Evolutionary conservation across 2,329 filamentous ascomycete genomes (phyloP).

Genomic region (Hypoxylon sp.): DNA sequence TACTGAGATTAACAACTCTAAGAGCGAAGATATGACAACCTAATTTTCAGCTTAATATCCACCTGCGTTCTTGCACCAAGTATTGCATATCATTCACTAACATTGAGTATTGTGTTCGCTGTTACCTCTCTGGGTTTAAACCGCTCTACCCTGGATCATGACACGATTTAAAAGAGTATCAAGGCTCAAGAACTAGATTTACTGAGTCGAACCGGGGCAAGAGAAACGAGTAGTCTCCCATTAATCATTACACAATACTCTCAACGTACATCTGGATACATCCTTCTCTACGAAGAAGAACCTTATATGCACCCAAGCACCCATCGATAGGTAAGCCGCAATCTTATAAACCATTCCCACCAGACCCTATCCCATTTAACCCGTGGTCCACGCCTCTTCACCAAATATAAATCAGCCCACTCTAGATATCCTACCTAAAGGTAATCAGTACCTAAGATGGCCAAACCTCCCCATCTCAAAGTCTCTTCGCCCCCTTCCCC

Average conservation of each 20-base stretch:
- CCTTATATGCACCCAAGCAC: background rate
- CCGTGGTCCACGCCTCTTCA: background rate
- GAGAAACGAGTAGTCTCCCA: background rate
- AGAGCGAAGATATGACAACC: too few species aligned
- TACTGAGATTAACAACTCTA: too few species aligned
- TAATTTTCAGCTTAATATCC: too few species aligned
- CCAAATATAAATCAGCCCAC: background rate
- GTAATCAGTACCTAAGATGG: too few species aligned
- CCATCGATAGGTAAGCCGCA: background rate
- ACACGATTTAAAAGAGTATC: background rate
- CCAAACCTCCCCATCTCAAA: background rate
- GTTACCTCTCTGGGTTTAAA: too few species aligned
- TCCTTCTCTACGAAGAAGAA: background rate
- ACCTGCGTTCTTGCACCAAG: too few species aligned
- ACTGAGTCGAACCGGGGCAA: background rate
- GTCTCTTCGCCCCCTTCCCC: conserved; percentile 16
- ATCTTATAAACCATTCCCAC: background rate
- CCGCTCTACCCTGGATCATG: background rate
- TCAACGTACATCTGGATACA: background rate
- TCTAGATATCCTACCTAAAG: too few species aligned
- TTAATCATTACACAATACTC: background rate
- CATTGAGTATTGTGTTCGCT: too few species aligned
- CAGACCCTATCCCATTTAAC: background rate
- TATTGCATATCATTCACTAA: too few species aligned
- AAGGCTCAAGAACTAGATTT: background rate